These are phyloP conservation scores for Penicillium digitatum DNA, from an alignment of 2,329 filamentous ascomycete species.

Conservation along the genomic window DNA sequence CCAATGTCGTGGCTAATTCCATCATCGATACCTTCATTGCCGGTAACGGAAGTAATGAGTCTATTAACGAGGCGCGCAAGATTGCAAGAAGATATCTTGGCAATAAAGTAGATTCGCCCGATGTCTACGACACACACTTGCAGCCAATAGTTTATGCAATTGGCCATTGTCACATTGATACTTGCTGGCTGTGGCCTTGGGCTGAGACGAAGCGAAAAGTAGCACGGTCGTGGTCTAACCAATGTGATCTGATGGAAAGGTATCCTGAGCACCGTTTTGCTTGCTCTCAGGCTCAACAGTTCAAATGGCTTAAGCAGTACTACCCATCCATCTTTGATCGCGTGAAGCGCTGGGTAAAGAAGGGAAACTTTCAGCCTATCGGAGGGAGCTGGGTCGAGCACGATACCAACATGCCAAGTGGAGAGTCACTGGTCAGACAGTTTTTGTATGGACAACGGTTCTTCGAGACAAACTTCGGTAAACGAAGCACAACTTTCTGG, in stretches of 20 bases:
- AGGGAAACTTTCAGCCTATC: conserved; percentile 88
- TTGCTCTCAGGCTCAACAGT: conserved; percentile 93
- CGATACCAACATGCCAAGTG: conserved; percentile 94
- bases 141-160: conserved; percentile 79
- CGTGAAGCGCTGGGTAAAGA: conserved; percentile 84
- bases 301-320: conserved; percentile 89
- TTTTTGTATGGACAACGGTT: conserved; percentile 94
- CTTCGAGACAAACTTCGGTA: conserved; percentile 88
- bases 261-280: conserved; percentile 93
- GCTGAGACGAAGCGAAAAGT: conserved; percentile 97
- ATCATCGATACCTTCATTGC: conserved; percentile 90
- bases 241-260: conserved; percentile 89
- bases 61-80: conserved; percentile 73
- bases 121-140: conserved; percentile 75
- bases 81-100: conserved; percentile 83
- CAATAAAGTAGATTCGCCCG: conserved; percentile 70
- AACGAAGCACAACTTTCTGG: conserved; percentile 90
- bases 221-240: conserved; percentile 91
- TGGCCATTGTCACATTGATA: conserved; percentile 96
- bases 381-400: conserved; percentile 99
- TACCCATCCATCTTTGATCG: conserved; percentile 88
- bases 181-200: conserved; percentile 98
- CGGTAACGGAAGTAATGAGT: conserved; percentile 66
- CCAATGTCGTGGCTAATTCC: conserved; percentile 74
- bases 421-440: conserved; percentile 88